phyloP scores from a whole-genome alignment of 1,284 basidiomycete genomes.

The Mycena citricolor region DNA sequence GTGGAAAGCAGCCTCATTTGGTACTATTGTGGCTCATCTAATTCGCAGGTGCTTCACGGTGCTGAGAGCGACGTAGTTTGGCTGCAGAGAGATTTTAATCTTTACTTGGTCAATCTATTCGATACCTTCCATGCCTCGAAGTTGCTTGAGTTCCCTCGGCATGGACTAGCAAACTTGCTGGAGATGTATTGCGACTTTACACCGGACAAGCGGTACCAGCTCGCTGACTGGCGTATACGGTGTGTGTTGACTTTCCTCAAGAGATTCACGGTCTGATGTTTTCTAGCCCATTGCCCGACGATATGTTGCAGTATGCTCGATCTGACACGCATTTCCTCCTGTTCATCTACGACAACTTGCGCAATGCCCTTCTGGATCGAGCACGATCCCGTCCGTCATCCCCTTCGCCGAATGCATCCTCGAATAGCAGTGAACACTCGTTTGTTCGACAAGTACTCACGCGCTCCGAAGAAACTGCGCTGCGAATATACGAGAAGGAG shows the following conservation, averaged over 20 bases:
- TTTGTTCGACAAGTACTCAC: slow-evolving; percentile 49
- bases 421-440: no score
- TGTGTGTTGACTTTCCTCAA: slow-evolving; percentile 29
- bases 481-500: slow-evolving; percentile 67
- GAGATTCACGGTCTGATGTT: slow-evolving; percentile 9
- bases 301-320: slow-evolving; percentile 91
- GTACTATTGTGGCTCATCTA: neutral
- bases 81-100: slow-evolving; percentile 94
- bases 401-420: no score
- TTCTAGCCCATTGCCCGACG: slow-evolving; percentile 75
- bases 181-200: slow-evolving; percentile 87
- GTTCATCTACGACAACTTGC: slow-evolving; percentile 91
- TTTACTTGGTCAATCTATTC: slow-evolving; percentile 94
- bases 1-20: no score
- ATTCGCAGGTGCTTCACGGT: slow-evolving; percentile 83
- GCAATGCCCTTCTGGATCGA: slow-evolving; percentile 78
- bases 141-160: slow-evolving; percentile 81
- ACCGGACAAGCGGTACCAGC: slow-evolving; percentile 95
- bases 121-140: slow-evolving; percentile 96
- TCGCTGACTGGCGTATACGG: slow-evolving; percentile 97
- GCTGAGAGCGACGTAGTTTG: slow-evolving; percentile 94
- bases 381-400: slow-evolving; percentile 46
- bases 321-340: slow-evolving; percentile 96
- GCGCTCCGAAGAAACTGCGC: slow-evolving; percentile 72
- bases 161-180: slow-evolving; percentile 84